Evolutionary conservation across 164 flowering plant species (phyloP).

Genomic region (Echeveria elegans): DNA sequence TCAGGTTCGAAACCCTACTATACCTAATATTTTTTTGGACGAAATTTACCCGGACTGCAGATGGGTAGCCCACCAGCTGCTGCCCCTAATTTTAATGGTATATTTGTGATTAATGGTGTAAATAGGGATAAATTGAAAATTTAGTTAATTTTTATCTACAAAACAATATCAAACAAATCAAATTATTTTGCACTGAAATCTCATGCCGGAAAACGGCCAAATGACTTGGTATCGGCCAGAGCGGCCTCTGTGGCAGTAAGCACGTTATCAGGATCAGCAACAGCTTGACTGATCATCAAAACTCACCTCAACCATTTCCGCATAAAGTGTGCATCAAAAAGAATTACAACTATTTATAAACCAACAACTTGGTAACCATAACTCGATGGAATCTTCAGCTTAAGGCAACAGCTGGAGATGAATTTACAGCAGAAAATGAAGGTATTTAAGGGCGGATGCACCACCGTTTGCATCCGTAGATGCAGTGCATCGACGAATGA

Average conservation of each 20-base stretch:
- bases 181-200: slow-evolving; percentile 23
- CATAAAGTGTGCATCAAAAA: slow-evolving; percentile 2
- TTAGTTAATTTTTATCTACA: too few relatives aligned
- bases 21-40: too few relatives aligned
- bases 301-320: not conserved
- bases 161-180: too few relatives aligned
- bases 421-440: not conserved
- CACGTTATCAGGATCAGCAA: slow-evolving; percentile 2
- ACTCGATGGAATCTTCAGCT: not conserved
- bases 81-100: too few relatives aligned
- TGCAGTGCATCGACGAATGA: too few relatives aligned
- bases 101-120: too few relatives aligned
- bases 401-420: not conserved
- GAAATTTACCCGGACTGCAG: too few relatives aligned
- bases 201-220: slow-evolving; percentile 17
- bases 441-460: too few relatives aligned
- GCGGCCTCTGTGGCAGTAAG: slow-evolving; percentile 12
- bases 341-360: not conserved
- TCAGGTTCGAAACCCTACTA: too few relatives aligned
- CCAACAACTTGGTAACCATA: not conserved
- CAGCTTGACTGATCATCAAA: slow-evolving; percentile 23
- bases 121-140: too few relatives aligned
- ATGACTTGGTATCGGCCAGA: not conserved
- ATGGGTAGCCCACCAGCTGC: too few relatives aligned
- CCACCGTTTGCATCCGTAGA: too few relatives aligned